Conservation (phyloP, 768 basidiomycete species). For the Gyrodon lividus region DNA sequence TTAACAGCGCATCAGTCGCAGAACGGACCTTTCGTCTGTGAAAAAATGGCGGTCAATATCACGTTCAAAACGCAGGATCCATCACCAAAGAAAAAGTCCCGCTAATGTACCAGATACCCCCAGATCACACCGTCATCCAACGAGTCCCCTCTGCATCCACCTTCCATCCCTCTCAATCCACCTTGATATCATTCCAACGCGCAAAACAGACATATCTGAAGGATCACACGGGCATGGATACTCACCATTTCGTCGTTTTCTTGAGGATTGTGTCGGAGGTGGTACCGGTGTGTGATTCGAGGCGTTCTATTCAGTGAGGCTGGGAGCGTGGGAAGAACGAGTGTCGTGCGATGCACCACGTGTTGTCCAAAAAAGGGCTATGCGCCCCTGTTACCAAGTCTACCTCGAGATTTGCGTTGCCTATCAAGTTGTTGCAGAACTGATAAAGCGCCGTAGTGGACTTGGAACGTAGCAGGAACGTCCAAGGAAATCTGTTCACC, state of each 20-base stretch:
- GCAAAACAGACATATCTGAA: constrained; percentile 1
- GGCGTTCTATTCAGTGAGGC: constrained; percentile 10
- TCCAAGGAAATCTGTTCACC: too few species aligned
- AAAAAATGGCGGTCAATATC: constrained; percentile 24
- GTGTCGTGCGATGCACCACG: constrained; percentile 7
- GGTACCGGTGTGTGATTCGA: constrained; percentile 6
- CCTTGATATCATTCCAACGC: constrained; percentile 15
- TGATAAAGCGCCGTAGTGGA: not conserved
- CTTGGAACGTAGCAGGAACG: not conserved
- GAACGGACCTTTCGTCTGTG: constrained; percentile 81
- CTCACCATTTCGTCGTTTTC: constrained; percentile 48
- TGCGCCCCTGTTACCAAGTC: not conserved
- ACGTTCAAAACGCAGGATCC: not conserved
- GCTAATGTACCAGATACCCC: not conserved
- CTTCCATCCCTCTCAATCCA: constrained; percentile 31
- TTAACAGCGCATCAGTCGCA: not conserved
- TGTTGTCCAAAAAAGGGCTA: not conserved
- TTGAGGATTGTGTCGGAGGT: constrained; percentile 30
- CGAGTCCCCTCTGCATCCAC: constrained; percentile 16
- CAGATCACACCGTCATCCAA: constrained; percentile 35
- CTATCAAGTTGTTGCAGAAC: too few species aligned
- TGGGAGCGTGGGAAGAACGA: constrained; percentile 22
- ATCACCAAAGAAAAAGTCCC: not conserved
- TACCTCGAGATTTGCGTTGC: too few species aligned
- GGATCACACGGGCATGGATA: constrained; percentile 19